Conservation (phyloP, 805 yeast species). For the Saccharomycopsis malanga region DNA sequence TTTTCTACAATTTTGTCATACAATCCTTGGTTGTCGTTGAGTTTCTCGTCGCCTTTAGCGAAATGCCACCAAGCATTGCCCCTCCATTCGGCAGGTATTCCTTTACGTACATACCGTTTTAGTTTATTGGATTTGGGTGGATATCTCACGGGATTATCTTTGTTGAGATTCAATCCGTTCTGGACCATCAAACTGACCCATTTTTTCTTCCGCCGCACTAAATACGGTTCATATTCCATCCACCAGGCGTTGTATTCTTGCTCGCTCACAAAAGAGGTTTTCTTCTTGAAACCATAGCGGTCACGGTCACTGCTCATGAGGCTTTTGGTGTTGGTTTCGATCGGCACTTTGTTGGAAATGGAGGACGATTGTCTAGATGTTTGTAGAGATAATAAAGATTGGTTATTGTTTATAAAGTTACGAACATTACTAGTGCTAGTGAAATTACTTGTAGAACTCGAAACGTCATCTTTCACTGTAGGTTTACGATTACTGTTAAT, state of each 20-base stretch:
- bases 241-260: constrained; percentile 72
- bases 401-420: constrained; percentile 9
- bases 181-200: constrained; percentile 67
- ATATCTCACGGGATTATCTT: constrained; percentile 54
- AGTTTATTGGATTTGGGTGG: constrained; percentile 76
- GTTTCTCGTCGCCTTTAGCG: constrained; percentile 73
- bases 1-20: constrained; percentile 63
- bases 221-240: constrained; percentile 54
- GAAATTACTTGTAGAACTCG: not conserved
- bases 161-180: constrained; percentile 48
- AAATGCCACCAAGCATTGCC: constrained; percentile 96
- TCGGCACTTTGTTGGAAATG: not conserved
- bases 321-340: not conserved
- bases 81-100: constrained; percentile 96
- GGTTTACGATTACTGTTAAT: not conserved
- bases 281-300: constrained; percentile 82
- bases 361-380: not conserved
- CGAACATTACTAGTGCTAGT: not conserved
- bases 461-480: not conserved
- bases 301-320: constrained; percentile 39
- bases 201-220: constrained; percentile 59
- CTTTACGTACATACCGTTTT: constrained; percentile 77
- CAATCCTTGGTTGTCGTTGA: constrained; percentile 63
- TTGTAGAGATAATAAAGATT: constrained; percentile 8
- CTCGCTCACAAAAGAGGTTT: constrained; percentile 43